phyloP scores from a whole-genome alignment of 75 land plant species.

The Cunninghamia lanceolata region DNA sequence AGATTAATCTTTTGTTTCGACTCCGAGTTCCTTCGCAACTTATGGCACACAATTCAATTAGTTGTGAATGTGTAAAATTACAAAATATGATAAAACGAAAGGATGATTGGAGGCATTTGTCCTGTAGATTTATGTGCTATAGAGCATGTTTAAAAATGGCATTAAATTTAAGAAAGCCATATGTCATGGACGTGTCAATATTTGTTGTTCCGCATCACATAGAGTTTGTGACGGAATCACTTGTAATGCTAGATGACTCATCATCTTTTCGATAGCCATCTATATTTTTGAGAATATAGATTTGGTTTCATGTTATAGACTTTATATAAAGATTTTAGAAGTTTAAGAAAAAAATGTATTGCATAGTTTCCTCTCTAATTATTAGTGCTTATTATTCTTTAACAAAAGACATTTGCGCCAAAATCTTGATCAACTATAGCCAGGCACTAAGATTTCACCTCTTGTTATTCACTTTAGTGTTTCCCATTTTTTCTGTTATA shows the following conservation, averaged over 20 bases:
- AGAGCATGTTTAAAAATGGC: background rate
- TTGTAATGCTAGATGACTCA: background rate
- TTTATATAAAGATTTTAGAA: background rate
- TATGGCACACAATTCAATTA: background rate
- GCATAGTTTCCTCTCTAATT: background rate
- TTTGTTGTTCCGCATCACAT: background rate
- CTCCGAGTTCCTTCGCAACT: background rate
- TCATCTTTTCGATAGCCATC: background rate
- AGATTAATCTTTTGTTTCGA: background rate
- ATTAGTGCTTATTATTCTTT: background rate
- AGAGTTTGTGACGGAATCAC: background rate
- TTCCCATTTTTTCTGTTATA: background rate
- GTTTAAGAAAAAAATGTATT: background rate
- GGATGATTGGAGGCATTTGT: background rate
- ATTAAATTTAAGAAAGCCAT: background rate
- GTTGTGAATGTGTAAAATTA: background rate
- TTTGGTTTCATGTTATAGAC: background rate
- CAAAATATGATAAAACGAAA: background rate
- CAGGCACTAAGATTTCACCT: background rate
- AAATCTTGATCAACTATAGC: background rate
- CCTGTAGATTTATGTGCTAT: background rate
- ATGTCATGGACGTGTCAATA: background rate
- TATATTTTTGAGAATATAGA: background rate
- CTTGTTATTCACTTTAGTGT: background rate
- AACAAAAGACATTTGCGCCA: background rate